Conservation (phyloP, 345 rosid genomes). For the Pistacia vera region DNA sequence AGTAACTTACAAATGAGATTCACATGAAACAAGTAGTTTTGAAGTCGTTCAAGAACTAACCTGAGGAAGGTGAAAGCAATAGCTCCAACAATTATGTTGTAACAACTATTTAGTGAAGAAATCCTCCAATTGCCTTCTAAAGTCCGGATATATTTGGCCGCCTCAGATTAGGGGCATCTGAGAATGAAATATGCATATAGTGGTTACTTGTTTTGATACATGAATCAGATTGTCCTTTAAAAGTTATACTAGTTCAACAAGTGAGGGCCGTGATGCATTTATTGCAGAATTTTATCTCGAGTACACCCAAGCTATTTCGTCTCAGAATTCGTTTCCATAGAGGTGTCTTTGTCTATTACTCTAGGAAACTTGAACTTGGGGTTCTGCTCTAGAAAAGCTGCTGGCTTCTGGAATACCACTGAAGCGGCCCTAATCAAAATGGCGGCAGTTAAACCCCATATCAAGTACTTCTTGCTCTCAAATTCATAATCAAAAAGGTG, state of each 20-base stretch:
- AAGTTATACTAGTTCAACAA: background rate
- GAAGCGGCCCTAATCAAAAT: conserved; percentile 78
- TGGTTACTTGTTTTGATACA: background rate
- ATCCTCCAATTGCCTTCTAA: background rate
- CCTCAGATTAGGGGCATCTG: conserved; percentile 3
- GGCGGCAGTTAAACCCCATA: conserved; percentile 82
- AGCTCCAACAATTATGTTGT: conserved; percentile 6
- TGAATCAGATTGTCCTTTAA: background rate
- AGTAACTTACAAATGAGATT: background rate
- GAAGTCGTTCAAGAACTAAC: conserved; percentile 3
- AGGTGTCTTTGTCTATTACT: conserved; percentile 38
- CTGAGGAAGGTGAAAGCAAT: background rate
- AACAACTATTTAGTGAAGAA: background rate
- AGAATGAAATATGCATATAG: background rate
- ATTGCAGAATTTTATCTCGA: conserved; percentile 19
- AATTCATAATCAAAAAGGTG: conserved; percentile 65
- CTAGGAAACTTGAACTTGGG: conserved; percentile 64
- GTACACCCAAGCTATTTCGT: background rate
- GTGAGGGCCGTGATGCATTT: conserved; percentile 3
- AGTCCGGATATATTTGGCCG: background rate
- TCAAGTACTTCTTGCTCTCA: conserved; percentile 47
- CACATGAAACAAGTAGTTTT: background rate
- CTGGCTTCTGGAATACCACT: conserved; percentile 57
- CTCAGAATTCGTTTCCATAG: conserved; percentile 22
- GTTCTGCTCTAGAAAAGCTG: conserved; percentile 60